Percentiles rank a stretch among this genome's conserved stretches.
These are phyloP conservation scores for Dothideomycetes sp. DNA, from an alignment of 2,329 filamentous ascomycete species.

Conservation along the genomic window DNA sequence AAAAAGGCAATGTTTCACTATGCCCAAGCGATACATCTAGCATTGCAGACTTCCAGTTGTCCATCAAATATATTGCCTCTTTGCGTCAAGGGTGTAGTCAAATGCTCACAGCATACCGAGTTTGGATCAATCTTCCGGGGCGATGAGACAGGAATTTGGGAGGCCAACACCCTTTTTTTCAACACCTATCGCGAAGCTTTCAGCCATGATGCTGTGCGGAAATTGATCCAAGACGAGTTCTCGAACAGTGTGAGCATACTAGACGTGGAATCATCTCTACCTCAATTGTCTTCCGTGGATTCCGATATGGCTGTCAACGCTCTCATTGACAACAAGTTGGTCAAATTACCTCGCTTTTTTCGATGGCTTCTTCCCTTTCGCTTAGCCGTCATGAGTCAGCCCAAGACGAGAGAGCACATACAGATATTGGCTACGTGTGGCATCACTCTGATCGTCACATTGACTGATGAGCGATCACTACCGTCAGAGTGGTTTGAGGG, in stretches of 20 bases:
- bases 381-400: constrained; percentile 13
- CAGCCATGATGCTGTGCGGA: not conserved
- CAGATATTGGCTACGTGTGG: not conserved
- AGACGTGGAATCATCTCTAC: not conserved
- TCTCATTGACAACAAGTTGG: not conserved
- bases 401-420: constrained; percentile 3
- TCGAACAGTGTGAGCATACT: not conserved
- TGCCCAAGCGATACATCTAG: not conserved
- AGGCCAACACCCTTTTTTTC: not conserved
- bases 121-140: constrained; percentile 4
- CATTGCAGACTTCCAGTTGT: not conserved
- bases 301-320: not conserved
- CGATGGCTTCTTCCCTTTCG: constrained; percentile 12
- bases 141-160: not conserved
- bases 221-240: not conserved
- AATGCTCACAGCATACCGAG: constrained; percentile 4
- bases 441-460: constrained; percentile 10
- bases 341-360: constrained; percentile 14
- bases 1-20: constrained; percentile 10
- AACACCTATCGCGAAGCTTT: not conserved
- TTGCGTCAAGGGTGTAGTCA: not conserved
- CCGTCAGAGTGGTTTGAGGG: constrained; percentile 11
- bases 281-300: not conserved
- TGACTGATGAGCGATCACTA: constrained; percentile 14
- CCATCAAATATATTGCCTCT: not conserved